Base-by-base conservation (phyloP, 2,329 filamentous ascomycete species). In the Colletotrichum lentis region DNA sequence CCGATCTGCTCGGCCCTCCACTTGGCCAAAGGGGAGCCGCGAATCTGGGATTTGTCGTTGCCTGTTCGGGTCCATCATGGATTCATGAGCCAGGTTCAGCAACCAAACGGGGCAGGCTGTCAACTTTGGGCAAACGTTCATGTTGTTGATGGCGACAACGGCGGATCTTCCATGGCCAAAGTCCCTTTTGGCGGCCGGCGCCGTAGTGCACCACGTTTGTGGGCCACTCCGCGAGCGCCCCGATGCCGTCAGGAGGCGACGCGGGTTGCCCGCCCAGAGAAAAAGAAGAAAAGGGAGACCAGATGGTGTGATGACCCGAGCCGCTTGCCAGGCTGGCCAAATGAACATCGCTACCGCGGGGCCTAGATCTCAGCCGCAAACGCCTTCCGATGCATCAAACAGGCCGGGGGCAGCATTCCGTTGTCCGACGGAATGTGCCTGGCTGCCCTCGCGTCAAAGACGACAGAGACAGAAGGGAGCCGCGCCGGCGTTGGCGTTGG, bases 311-410 rank as follows among this genome's bases (percentile, higher is more conserved):
- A 47, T 68, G 35, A 18, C 46, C 49, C 3, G 20, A 24, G 41
- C 37, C 50, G 41, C 47, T 68, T 65, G 44, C 27, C 27, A 27
- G 27, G 55, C 61, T 54, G 50, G 47, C 22, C 5, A 41, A 54
- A 49, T n/a, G n/a, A n/a, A n/a, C n/a, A n/a, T 18, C 27, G 56
- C 46, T 46, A 18, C 53, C 27, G 24, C 56, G 61, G 20, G 63
- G 41, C 47, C 54, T 7, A 50, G 55, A 43, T 52, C 37, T 69
- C 66, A 66, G 66, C 66, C 66, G 66, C 66, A 69, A 69, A 66
- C 56, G 62, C 66, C 66, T 52, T 69, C 50, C 62, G 66, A 69
- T 27, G 44, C 35, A 39, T 69, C 43, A 44, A 27, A 61, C 55
- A 35, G 56, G 27, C 56, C 27, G 31, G 49, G n/a, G 24, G 37